Conservation (phyloP, 331 rosid genomes). For the Pyracantha coccinea region DNA sequence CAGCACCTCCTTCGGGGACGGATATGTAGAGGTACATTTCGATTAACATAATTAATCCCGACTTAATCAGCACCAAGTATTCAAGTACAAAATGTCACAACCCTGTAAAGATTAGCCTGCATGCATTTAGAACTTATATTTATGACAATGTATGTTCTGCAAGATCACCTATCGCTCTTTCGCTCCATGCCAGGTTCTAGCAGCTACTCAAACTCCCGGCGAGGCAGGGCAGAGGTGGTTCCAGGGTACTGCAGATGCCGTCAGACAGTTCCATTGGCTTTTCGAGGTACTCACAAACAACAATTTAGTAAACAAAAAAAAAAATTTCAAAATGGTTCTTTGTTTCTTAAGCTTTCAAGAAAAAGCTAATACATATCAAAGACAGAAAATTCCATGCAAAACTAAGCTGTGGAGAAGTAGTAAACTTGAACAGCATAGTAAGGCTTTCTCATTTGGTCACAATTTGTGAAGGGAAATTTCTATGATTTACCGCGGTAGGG, state of each 20-base stretch:
- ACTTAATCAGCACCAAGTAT: neutral
- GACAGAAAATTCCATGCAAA: neutral
- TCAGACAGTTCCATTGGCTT: conserved; percentile 93
- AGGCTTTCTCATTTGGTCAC: conserved; percentile 10
- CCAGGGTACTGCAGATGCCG: conserved; percentile 98
- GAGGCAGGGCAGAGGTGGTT: conserved; percentile 80
- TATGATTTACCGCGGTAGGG: conserved; percentile 7
- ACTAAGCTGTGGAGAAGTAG: neutral
- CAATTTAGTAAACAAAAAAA: neutral
- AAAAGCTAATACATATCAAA: neutral
- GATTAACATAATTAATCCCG: neutral
- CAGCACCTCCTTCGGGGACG: conserved; percentile 77
- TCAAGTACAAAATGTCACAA: neutral
- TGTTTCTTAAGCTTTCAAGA: neutral
- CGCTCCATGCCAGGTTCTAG: conserved; percentile 59
- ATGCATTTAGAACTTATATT: no score
- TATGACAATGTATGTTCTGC: no score
- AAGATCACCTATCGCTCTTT: neutral
- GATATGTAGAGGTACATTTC: conserved; percentile 62
- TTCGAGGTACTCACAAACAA: conserved; percentile 47
- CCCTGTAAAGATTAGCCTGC: no score
- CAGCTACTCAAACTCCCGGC: conserved; percentile 98
- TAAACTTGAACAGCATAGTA: conserved; percentile 1
- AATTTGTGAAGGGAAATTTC: conserved; percentile 6
- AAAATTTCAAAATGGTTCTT: neutral